A percentile compares a stretch with the other conserved stretches of the same genome.
phyloP scores from a whole-genome alignment of 805 yeast genomes.

The Saccharomycopsis schoenii region DNA sequence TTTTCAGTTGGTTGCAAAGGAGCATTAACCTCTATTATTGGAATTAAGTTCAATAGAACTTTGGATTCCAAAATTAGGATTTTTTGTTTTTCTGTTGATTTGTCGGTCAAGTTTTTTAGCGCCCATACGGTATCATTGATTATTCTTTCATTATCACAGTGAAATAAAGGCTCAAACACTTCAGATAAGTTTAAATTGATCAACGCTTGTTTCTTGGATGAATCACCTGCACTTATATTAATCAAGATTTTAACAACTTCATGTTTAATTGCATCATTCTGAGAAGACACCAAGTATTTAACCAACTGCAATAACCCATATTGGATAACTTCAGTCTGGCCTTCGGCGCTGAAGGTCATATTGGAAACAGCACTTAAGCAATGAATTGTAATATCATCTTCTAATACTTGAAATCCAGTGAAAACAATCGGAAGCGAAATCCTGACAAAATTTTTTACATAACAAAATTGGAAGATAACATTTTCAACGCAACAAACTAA shows the following conservation, averaged over 20 bases:
- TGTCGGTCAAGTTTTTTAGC: slow-evolving; percentile 14
- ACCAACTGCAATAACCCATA: slow-evolving; percentile 16
- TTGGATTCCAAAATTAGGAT: slow-evolving; percentile 11
- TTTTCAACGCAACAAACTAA: slow-evolving; percentile 19
- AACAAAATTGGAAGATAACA: slow-evolving; percentile 18
- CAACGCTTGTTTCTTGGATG: slow-evolving; percentile 16
- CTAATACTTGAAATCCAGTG: slow-evolving; percentile 16
- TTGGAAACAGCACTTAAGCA: slow-evolving; percentile 17
- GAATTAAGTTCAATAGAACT: slow-evolving; percentile 9
- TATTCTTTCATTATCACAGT: slow-evolving; percentile 1
- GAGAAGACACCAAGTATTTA: slow-evolving; percentile 10
- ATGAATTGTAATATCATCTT: slow-evolving; percentile 17
- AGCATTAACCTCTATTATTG: neutral
- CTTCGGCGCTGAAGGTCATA: slow-evolving; percentile 18
- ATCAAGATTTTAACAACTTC: slow-evolving; percentile 17
- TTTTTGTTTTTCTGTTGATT: slow-evolving; percentile 13
- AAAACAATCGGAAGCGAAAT: slow-evolving; percentile 17
- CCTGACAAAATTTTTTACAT: slow-evolving; percentile 18
- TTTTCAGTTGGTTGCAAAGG: neutral
- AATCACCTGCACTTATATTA: slow-evolving; percentile 17
- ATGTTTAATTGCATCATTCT: slow-evolving; percentile 7
- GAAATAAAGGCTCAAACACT: slow-evolving; percentile 12
- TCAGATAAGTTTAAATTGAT: slow-evolving; percentile 11
- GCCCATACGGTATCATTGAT: slow-evolving; percentile 18
- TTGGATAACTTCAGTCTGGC: slow-evolving; percentile 18